These are phyloP conservation scores for Multifurca ochricompacta DNA, from an alignment of 768 basidiomycete genomes.

Conservation along the genomic window DNA sequence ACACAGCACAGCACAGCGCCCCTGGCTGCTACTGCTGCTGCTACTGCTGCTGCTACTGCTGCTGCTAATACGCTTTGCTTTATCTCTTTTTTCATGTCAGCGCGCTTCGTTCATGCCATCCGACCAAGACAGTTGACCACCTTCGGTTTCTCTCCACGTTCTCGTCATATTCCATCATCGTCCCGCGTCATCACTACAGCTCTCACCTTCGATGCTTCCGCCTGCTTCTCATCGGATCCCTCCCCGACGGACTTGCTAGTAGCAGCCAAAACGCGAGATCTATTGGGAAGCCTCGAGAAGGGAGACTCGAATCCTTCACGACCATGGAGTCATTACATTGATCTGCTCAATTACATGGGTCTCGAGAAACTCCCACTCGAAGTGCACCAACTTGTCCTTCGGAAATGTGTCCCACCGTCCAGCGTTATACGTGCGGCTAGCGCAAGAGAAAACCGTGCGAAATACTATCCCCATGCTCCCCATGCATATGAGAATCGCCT, in stretches of 20 bases:
- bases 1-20: too few species aligned
- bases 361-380: slow-evolving; percentile 49
- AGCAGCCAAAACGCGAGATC: slow-evolving; percentile 16
- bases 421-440: slow-evolving; percentile 37
- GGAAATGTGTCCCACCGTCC: slow-evolving; percentile 50
- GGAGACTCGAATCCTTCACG: slow-evolving; percentile 31
- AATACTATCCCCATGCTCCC: slow-evolving; percentile 31
- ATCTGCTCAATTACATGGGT: slow-evolving; percentile 43
- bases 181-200: slow-evolving; percentile 8
- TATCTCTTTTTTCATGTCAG: slow-evolving; percentile 13
- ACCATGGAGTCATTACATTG: slow-evolving; percentile 61
- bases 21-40: too few species aligned
- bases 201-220: neutral
- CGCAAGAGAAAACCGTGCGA: slow-evolving; percentile 35
- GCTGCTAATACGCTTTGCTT: too few species aligned
- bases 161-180: neutral
- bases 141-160: neutral
- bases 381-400: slow-evolving; percentile 61
- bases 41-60: too few species aligned
- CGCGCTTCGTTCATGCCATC: slow-evolving; percentile 14
- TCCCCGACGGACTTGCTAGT: slow-evolving; percentile 17
- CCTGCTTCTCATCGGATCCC: neutral
- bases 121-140: slow-evolving; percentile 7
- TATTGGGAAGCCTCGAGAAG: slow-evolving; percentile 13
- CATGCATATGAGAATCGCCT: slow-evolving; percentile 63